phyloP scores from a whole-genome alignment of 2,329 filamentous ascomycete species.

The Lecanicillium sp. region DNA sequence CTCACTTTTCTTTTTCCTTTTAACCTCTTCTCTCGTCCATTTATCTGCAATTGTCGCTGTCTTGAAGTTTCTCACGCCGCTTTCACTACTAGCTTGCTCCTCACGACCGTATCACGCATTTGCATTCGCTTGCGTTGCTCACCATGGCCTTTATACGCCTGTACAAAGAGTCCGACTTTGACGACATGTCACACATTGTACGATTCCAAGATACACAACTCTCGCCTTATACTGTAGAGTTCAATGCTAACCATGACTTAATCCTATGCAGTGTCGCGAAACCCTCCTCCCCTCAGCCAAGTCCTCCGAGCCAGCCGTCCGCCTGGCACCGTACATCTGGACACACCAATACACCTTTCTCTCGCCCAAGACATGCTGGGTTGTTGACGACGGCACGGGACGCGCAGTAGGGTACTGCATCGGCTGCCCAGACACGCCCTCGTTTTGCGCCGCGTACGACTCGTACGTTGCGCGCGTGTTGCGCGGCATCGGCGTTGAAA shows the following conservation, averaged over 20 bases:
- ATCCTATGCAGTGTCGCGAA: conserved; percentile 31
- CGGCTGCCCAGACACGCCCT: conserved; percentile 32
- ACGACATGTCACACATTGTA: conserved; percentile 32
- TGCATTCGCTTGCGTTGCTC: background rate
- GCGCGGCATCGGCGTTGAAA: conserved; percentile 7
- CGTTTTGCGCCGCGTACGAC: conserved; percentile 28
- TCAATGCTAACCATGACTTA: background rate
- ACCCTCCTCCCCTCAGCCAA: conserved; percentile 36
- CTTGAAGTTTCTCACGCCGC: no score
- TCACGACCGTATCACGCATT: no score
- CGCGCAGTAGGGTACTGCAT: conserved; percentile 41
- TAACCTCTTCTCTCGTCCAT: no score
- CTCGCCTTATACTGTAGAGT: background rate
- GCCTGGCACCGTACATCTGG: conserved; percentile 41
- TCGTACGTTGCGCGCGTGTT: conserved; percentile 30
- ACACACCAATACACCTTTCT: conserved; percentile 41
- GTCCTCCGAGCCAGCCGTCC: conserved; percentile 22
- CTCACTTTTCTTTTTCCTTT: no score
- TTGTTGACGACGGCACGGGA: conserved; percentile 39
- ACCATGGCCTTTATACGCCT: conserved; percentile 37
- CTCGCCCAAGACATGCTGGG: conserved; percentile 34
- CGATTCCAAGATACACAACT: conserved; percentile 10
- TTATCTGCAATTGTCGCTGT: no score
- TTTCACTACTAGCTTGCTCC: no score
- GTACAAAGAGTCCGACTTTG: conserved; percentile 29